Evolutionary conservation across 164 flowering plant species (phyloP), one percentile per base, ranked within the genome.

Genomic region (Platanus orientalis): DNA sequence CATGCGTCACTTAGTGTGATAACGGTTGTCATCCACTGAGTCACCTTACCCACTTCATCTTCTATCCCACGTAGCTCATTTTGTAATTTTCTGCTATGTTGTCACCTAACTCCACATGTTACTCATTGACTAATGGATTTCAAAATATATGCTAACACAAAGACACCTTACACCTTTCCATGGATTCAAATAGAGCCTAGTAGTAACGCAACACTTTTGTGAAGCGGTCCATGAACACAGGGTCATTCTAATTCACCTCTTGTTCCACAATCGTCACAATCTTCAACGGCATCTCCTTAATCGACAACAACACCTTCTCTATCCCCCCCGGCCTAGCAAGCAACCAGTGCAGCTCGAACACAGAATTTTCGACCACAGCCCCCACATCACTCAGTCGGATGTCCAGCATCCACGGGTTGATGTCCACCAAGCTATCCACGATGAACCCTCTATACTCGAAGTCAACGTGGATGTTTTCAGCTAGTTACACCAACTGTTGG

Each of bases 141-240:
- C n/a, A n/a, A n/a, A n/a, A n/a, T n/a, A n/a, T n/a, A n/a, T n/a
- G n/a, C n/a, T n/a, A n/a, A n/a, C n/a, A n/a, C n/a, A n/a, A n/a
- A 19, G 57, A n/a, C n/a, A n/a, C n/a, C n/a, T n/a, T n/a, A n/a
- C 81, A 75, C 17, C 76, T 83, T 59, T 85, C 93, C n/a, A 91
- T 66, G 42, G 97, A 88, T 61, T 91, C 97, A 69, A 87, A 88
- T 87, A 91, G 73, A 16, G 91, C 79, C 24, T 96, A 91, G 65
- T 88, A 91, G 68, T 87, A 88, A 62, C 84, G 65, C 53, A 91
- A 63, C 0, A 96, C 83, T 56, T 87, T 88, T 0, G 84, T 87
- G 81, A 91, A 91, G 66, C 93, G 79, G 68, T 71, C 81, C 57
- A 87, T 27, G 67, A 85, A 88, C 26, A 69, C 80, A 28, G 82